phyloP scores from a whole-genome alignment of 169 alveolate species.

The Plasmodium fragile region DNA sequence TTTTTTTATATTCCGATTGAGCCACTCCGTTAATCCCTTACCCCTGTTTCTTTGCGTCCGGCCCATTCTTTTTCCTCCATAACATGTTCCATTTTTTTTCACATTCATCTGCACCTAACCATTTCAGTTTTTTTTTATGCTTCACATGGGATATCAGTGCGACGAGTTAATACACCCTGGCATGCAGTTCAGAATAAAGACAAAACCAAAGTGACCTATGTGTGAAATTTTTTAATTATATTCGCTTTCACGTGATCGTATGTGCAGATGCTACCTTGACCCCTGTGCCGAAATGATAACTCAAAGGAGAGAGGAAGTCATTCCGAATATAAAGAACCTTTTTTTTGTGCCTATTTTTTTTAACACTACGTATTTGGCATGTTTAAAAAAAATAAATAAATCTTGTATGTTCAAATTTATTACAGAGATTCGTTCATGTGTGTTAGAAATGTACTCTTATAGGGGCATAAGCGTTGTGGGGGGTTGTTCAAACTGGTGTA shows the following conservation, averaged over 20 bases:
- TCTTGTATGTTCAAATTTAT: not conserved
- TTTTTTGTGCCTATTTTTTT: not conserved
- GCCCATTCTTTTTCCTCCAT: not conserved
- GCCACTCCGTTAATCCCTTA: not conserved
- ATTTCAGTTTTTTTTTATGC: not conserved
- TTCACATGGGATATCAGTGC: not conserved
- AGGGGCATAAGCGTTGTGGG: not conserved
- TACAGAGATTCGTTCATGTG: not conserved
- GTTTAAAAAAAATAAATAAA: not conserved
- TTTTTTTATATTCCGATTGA: not conserved
- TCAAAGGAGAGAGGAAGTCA: not conserved
- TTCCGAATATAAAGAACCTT: not conserved
- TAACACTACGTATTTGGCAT: not conserved
- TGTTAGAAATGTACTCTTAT: not conserved
- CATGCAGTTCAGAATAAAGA: not conserved
- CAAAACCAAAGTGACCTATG: not conserved
- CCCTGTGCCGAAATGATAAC: not conserved
- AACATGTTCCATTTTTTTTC: not conserved
- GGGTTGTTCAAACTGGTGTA: conserved; percentile 1
- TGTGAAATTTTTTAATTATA: too few relatives aligned
- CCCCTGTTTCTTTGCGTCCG: not conserved
- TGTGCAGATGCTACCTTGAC: not conserved
- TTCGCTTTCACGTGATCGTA: not conserved
- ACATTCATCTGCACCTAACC: not conserved
- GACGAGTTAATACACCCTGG: not conserved